Conservation (phyloP, 208 protist species). For the Leishmania lainsoni region DNA sequence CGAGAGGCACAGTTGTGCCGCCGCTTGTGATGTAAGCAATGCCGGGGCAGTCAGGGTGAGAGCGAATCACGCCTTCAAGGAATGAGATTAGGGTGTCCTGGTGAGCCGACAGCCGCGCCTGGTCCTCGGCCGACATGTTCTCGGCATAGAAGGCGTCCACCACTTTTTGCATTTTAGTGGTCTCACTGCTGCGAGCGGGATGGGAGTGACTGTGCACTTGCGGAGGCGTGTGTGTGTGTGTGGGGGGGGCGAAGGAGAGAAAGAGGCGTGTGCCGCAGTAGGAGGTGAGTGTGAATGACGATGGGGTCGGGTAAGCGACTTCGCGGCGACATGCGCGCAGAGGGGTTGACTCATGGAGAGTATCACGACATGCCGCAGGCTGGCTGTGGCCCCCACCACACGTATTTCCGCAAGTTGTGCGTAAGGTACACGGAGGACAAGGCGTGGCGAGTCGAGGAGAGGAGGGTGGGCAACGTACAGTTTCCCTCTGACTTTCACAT, state of each 20-base stretch:
- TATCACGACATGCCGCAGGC: neutral
- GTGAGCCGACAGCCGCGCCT: slow-evolving; percentile 35
- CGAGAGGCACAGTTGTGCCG: slow-evolving; percentile 76
- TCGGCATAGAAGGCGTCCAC: slow-evolving; percentile 59
- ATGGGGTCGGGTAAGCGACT: neutral
- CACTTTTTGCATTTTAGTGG: slow-evolving; percentile 18
- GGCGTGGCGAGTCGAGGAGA: neutral
- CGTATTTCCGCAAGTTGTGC: neutral
- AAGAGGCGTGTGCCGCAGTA: neutral
- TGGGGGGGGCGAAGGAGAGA: neutral
- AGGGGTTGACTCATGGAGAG: neutral
- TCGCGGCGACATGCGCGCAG: neutral
- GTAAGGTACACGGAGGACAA: neutral
- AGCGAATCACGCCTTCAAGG: slow-evolving; percentile 17
- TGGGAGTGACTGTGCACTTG: neutral
- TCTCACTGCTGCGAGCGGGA: neutral
- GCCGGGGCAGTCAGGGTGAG: slow-evolving; percentile 37
- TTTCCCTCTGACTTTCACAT: neutral
- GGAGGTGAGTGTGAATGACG: neutral
- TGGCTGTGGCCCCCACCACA: neutral
- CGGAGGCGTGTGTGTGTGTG: neutral
- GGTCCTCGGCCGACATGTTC: slow-evolving; percentile 43
- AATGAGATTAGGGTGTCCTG: slow-evolving; percentile 36
- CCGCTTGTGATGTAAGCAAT: slow-evolving; percentile 83
- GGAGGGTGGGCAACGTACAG: neutral